Base-by-base conservation (phyloP, 208 protist genomes). In the Trypanosoma vivax region DNA sequence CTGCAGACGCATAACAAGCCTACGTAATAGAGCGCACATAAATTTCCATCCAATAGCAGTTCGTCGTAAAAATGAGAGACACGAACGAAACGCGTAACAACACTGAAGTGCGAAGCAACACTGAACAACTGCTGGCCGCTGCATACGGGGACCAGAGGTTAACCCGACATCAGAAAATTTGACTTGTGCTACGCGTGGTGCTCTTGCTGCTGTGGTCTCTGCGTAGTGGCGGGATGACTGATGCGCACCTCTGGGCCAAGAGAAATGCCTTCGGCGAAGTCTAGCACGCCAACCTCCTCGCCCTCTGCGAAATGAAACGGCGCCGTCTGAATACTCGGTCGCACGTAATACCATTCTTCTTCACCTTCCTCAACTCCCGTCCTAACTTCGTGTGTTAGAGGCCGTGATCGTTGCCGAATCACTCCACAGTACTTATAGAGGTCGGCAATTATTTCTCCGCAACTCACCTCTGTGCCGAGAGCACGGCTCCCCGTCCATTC, bases 391-490 rank as follows among this genome's bases (percentile, higher is more conserved):
- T 77, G 34, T 0, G 63, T 65, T 14, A 70, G 74, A 67, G 71
- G 78, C 24, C 67, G 68, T 64, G 66, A 70, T 50, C 48, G 62
- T 0, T 57, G 54, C 52, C 65, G 61, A 21, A 88, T 45, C 6
- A 92, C 47, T 6, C 73, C 80, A 11, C 87, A 68, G 24, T 65
- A 40, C 50, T 92, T 74, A 30, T 83, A 88, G 28, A 92, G 62
- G 31, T 85, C 72, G 40, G 79, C 65, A 43, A 89, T 79, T 18
- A 92, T 42, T 60, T 88, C 71, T 19, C 63, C 71, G 42, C 80
- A 88, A 25, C 68, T 73, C 11, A 88, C 55, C 34, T 83, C 70
- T 11, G 28, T 54, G 23, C 55, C 50, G 13, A 46, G 28, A 21
- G 28, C 21, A 6, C 70, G 69, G 19, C 54, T 43, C 21, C 64